A percentile compares a stretch with the other conserved stretches of the same genome.
phyloP scores from a whole-genome alignment of 139 green algal species.

The Coelastrella sp. region DNA sequence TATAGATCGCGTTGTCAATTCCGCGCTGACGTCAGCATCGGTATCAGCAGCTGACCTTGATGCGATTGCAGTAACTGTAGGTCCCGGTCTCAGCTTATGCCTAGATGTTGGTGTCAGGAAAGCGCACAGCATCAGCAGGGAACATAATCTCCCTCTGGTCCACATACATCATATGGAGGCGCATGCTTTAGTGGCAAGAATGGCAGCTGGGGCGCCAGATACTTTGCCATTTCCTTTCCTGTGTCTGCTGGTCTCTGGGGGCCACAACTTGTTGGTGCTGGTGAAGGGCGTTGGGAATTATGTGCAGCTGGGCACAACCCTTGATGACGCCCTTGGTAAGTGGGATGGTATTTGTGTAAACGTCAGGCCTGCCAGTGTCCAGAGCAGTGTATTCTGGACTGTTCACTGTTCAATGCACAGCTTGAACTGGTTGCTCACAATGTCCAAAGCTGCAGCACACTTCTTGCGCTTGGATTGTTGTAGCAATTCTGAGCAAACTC shows the following conservation, averaged over 20 bases:
- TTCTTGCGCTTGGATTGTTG: no score
- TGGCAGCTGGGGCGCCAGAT: constrained; percentile 46
- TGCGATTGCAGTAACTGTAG: constrained; percentile 95
- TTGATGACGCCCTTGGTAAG: constrained; percentile 95
- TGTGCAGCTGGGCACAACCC: constrained; percentile 88
- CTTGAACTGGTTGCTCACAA: no score
- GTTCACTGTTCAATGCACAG: no score
- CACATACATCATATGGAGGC: constrained; percentile 99
- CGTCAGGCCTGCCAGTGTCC: no score
- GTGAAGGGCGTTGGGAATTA: constrained; percentile 91
- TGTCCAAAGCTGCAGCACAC: no score
- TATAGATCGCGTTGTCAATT: constrained; percentile 90
- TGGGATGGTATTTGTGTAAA: no score
- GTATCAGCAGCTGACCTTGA: constrained; percentile 68
- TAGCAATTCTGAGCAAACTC: no score
- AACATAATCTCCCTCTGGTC: constrained; percentile 81
- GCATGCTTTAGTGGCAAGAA: constrained; percentile 91
- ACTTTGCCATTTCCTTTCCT: constrained; percentile 90
- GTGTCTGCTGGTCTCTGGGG: constrained; percentile 92
- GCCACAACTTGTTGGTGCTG: constrained; percentile 96
- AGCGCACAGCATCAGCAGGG: constrained; percentile 77
- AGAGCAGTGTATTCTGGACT: no score
- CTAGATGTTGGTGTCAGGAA: constrained; percentile 95
- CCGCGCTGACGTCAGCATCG: constrained; percentile 70
- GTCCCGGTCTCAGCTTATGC: constrained; percentile 95